These are phyloP conservation scores for Pichia cactophila DNA, from an alignment of 1,139 yeast species.

Conservation along the genomic window DNA sequence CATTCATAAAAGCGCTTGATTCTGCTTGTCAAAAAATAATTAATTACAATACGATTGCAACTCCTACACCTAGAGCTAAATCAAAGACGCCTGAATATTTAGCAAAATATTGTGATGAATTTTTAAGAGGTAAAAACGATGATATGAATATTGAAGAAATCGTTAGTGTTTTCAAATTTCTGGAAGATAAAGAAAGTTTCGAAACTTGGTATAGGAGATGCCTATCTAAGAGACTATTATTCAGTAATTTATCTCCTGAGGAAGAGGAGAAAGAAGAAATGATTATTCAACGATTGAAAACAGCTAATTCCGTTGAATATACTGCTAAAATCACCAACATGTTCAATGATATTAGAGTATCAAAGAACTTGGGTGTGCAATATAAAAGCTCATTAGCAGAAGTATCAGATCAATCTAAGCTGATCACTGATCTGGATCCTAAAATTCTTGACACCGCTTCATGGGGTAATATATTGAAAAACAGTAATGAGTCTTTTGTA, in stretches of 20 bases:
- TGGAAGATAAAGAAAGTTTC: constrained; percentile 92
- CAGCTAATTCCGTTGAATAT: constrained; percentile 86
- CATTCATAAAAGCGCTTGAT: constrained; percentile 82
- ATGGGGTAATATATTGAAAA: constrained; percentile 26
- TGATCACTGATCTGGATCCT: constrained; percentile 25
- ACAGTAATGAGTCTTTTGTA: constrained; percentile 35
- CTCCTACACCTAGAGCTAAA: constrained; percentile 47
- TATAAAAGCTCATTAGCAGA: constrained; percentile 47
- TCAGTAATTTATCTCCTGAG: constrained; percentile 73
- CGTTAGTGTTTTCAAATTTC: constrained; percentile 79
- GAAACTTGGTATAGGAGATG: constrained; percentile 88
- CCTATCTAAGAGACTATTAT: constrained; percentile 82
- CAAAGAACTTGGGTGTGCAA: constrained; percentile 64
- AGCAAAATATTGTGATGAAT: constrained; percentile 81
- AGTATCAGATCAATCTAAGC: constrained; percentile 24
- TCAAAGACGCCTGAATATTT: constrained; percentile 82
- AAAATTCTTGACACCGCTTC: constrained; percentile 26
- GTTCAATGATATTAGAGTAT: constrained; percentile 91
- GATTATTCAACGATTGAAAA: constrained; percentile 79
- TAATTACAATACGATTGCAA: constrained; percentile 75
- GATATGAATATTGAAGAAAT: constrained; percentile 80
- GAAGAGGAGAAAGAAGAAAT: constrained; percentile 74
- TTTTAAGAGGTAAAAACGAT: constrained; percentile 71
- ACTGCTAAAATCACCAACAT: constrained; percentile 91
- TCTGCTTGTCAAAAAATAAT: constrained; percentile 82